Percentiles rank a stretch among this genome's conserved stretches.
Conservation (phyloP, 176 grass and related monocot genomes). For the Hyparrhenia diplandra region DNA sequence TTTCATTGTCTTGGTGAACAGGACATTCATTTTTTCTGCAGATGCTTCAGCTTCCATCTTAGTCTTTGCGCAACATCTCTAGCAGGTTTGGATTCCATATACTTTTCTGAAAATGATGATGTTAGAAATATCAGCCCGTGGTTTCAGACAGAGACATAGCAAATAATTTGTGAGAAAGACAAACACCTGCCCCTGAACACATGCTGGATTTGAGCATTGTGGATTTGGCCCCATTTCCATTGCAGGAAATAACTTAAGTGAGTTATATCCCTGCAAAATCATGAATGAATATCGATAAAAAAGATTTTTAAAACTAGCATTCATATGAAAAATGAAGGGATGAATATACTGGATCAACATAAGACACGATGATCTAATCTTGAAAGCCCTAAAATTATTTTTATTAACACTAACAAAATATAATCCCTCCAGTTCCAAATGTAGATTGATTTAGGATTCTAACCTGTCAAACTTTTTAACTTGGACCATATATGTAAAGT, state of each 20-base stretch:
- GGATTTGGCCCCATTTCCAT: constrained; percentile 99
- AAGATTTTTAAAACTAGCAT: not conserved
- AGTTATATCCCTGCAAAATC: constrained; percentile 85
- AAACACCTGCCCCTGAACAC: constrained; percentile 80
- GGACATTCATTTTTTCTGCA: constrained; percentile 50
- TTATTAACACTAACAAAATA: not conserved
- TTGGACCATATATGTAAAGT: not conserved
- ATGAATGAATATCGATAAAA: constrained; percentile 8
- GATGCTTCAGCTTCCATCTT: constrained; percentile 85
- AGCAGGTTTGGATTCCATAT: constrained; percentile 73
- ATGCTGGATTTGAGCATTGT: constrained; percentile 89
- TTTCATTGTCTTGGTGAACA: constrained; percentile 82
- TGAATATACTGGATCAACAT: not conserved
- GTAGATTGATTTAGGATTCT: not conserved
- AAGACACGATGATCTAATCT: not conserved
- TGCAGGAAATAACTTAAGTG: constrained; percentile 94
- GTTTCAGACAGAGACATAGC: not conserved
- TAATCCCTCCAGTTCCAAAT: not conserved
- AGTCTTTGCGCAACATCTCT: constrained; percentile 85
- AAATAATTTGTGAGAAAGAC: not conserved
- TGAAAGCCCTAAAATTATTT: not conserved
- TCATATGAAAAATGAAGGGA: not conserved
- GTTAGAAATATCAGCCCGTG: not conserved
- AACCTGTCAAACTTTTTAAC: not conserved
- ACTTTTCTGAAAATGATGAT: constrained; percentile 64